These are phyloP conservation scores for Ophiostoma sp. DNA, from an alignment of 2,329 filamentous ascomycete genomes.

Conservation along the genomic window DNA sequence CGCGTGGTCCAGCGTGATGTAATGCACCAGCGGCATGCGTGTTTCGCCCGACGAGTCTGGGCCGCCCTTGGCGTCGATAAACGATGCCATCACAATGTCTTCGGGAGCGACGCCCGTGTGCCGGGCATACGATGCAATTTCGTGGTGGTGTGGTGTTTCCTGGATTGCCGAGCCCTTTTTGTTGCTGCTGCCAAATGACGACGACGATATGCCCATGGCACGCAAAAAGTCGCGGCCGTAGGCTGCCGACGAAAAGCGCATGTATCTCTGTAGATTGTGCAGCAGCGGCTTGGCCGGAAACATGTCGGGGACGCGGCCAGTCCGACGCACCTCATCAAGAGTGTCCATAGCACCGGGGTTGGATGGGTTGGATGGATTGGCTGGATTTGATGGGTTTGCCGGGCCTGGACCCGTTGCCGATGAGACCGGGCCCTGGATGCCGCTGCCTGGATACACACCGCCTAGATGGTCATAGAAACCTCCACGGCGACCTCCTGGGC, in stretches of 20 bases:
- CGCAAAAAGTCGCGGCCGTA: slow-evolving; percentile 61
- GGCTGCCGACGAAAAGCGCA: slow-evolving; percentile 61
- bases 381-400: neutral
- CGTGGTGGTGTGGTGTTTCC: slow-evolving; percentile 45
- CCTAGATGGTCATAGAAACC: neutral
- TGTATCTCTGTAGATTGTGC: slow-evolving; percentile 58
- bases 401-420: neutral
- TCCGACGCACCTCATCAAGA: slow-evolving; percentile 45
- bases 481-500: slow-evolving; percentile 28
- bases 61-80: slow-evolving; percentile 63
- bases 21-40: slow-evolving; percentile 66
- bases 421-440: neutral
- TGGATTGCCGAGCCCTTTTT: slow-evolving; percentile 22
- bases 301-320: slow-evolving; percentile 52
- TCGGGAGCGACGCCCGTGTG: slow-evolving; percentile 55
- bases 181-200: slow-evolving; percentile 44
- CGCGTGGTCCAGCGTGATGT: slow-evolving; percentile 65
- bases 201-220: slow-evolving; percentile 55
- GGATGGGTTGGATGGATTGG: slow-evolving; percentile 32
- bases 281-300: slow-evolving; percentile 57
- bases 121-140: slow-evolving; percentile 58
- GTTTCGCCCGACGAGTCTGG: slow-evolving; percentile 60
- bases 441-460: neutral
- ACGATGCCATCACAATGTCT: slow-evolving; percentile 63
- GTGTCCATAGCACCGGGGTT: slow-evolving; percentile 36